Evolutionary conservation across 257 asterid species (phyloP), one percentile per base, ranked within the genome.

Genomic region (Solanum clarkiae): DNA sequence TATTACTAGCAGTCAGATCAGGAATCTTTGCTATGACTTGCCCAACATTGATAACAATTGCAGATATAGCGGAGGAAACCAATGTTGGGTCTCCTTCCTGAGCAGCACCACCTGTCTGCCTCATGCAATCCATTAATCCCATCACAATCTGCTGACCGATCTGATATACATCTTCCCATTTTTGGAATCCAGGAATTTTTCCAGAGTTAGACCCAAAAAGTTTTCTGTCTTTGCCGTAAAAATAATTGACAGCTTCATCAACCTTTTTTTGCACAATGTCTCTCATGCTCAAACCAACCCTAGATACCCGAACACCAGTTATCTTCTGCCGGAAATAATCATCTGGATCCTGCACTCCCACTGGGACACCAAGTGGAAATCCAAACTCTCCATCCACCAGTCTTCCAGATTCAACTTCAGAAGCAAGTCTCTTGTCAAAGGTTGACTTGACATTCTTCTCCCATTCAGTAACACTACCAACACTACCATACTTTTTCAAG

Each of bases 51-150:
- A 90, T 87, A 51, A 97, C 89, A 87, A 97, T 93, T 75, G 99
- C 99, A 86, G 98, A 92, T 89, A 97, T 90, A 57, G 99, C 99
- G 36, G 98, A 95, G 45, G 99, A 94, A 79, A 97, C 98, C 92
- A 97, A 89, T 29, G 93, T 90, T 74, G 99, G 99, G 84, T 95
- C 99, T 51, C 99, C 99, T 93, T 97, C 99, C 92, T 97, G 99
- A 87, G 99, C 99, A 45, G 99, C 99, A 87, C 99, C 99, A 75
- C 99, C 99, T 85, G 99, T 97, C 90, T 95, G 98, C 85, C 94
- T 95, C 97, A 97, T 97, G 93, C 99, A 97, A 82, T 97, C 99
- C 90, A 95, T 91, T 91, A 97, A 89, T 80, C 98, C 97, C 86
- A 88, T 86, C 53, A 97, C 98, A 86, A 94, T 92, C 84, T 95